Evolutionary conservation across 2,329 filamentous ascomycete genomes (phyloP), one percentile per base, ranked within the genome.

Genomic region (Fusarium anguioides): DNA sequence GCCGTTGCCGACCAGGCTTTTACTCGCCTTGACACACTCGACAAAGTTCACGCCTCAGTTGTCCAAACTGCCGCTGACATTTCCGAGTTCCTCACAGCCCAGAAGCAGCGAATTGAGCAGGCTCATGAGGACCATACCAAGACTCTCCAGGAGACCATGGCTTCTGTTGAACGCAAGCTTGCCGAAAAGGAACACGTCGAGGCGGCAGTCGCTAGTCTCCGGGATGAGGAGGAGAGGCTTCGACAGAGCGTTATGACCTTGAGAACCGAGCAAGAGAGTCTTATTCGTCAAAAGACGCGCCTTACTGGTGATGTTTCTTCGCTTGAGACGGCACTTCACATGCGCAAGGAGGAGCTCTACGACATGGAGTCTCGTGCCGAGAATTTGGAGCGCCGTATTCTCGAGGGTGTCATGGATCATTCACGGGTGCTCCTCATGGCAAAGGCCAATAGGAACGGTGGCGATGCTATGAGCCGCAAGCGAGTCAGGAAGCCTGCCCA

Each of bases 331-430:
- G 95, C 96, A 1, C 86, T 98, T 27, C 88, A 91, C 18, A 89
- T 98, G 56, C 91, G 96, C 53, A 91, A 93, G 41, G 95, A 98
- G 70, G 96, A 98, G 80, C 87, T 99, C 60, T 89, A 93, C 42
- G 86, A 91, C 24, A 97, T 99, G 92, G 95, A 98, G 76, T 83
- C 86, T 12, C 91, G 95, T 64, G 96, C 95, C 4, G 94, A 97
- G 76, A 87, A 89, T 5, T 84, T 99, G 23, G 96, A 99, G 80
- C 91, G 94, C 50, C 90, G 96, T 24, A 97, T 99, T 70, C 82
- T 99, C 29, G 95, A 98, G 69, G 94, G 95, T 24, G 93, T 98
- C 65, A 96, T 99, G 81, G 94, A 98, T 72, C 95, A 98, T 76
- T 97, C 95, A 20, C 91, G 95, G 8, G 89, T 95, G 24, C 84